These are phyloP conservation scores for Coemansia sp. DNA, from an alignment of 192 early-diverging fungal genomes.

Conservation along the genomic window DNA sequence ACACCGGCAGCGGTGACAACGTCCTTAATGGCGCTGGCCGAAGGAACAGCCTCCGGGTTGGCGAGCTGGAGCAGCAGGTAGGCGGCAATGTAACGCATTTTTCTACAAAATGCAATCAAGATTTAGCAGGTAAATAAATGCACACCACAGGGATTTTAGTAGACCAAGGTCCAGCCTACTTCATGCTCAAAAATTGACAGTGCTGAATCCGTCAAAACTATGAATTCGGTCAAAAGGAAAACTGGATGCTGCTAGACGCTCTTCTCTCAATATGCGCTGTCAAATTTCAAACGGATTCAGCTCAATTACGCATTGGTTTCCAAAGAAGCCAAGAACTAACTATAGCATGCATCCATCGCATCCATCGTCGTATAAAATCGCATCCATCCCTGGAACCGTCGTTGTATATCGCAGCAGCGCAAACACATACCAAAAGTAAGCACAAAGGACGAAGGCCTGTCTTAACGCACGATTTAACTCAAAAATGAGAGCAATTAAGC, in stretches of 20 bases:
- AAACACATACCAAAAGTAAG: conserved; percentile 26
- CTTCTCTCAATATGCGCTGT: background rate
- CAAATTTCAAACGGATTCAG: background rate
- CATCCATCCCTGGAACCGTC: conserved; percentile 13
- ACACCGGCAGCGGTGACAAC: conserved; percentile 89
- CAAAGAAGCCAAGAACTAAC: background rate
- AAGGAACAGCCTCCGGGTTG: conserved; percentile 76
- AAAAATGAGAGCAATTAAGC: conserved; percentile 42
- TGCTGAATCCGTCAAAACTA: background rate
- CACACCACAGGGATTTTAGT: background rate
- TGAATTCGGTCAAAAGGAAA: background rate
- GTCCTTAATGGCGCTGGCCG: conserved; percentile 74
- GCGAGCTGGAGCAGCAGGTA: conserved; percentile 92
- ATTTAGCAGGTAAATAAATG: background rate
- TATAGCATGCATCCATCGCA: conserved; percentile 17
- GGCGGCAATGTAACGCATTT: conserved; percentile 98
- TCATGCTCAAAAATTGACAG: background rate
- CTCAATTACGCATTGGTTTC: background rate
- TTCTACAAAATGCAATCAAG: conserved; percentile 25
- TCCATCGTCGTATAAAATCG: background rate
- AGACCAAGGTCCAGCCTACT: background rate
- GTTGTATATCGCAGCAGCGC: background rate
- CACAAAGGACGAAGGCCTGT: conserved; percentile 15
- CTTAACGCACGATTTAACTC: conserved; percentile 56
- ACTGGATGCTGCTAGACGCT: too few relatives aligned